Base-by-base conservation (phyloP, 371 early-diverging fungal species). In the Entomophthora muscae region DNA sequence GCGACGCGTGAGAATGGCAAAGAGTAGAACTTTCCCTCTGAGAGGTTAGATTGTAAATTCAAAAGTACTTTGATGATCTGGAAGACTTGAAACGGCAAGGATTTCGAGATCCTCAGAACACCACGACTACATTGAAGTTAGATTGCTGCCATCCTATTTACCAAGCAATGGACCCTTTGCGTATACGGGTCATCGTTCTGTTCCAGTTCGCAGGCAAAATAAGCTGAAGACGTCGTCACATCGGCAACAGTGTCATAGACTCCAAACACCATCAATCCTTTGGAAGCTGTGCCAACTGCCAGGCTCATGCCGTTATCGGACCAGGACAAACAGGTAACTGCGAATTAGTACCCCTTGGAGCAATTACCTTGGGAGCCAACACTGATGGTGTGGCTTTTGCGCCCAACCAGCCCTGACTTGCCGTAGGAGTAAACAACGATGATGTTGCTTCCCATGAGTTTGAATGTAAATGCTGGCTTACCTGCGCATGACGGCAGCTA, bases 261-360 rank as follows among this genome's bases (percentile, higher is more conserved):
- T 17, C 29, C 23, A 62, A 28, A 62, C 3, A 62, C 24, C 28
- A n/a, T 13, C 12, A 62, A 13, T 52, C 62, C 62, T 26, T 52
- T 62, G 23, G 52, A 33, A 17, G 53, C 42, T 12, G 62, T 52
- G 12, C 62, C 62, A n/a, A 62, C 42, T 13, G 62, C 62, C 17
- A 62, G 28, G 0, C 22, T 52, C 21, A 52, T 3, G 3, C 62
- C 62, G 29, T 62, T 27, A 29, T 22, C 29, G 24, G 62, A 62
- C 62, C 62, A 62, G 7, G 23, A 21, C 3, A 62, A 29, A n/a
- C 62, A 52, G 51, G 52, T 62, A 10, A 62, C 61, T 61, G 21
- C 2, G 31, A 27, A 24, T 29, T 26, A 10, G 31, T 21, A 2
- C 13, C 17, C 29, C 12, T 57, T 3, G 3, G n/a, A n/a, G n/a